Percentiles rank a stretch among this genome's conserved stretches.
Conservation (phyloP, 1,284 basidiomycete species). For the Ustilago tritici region DNA sequence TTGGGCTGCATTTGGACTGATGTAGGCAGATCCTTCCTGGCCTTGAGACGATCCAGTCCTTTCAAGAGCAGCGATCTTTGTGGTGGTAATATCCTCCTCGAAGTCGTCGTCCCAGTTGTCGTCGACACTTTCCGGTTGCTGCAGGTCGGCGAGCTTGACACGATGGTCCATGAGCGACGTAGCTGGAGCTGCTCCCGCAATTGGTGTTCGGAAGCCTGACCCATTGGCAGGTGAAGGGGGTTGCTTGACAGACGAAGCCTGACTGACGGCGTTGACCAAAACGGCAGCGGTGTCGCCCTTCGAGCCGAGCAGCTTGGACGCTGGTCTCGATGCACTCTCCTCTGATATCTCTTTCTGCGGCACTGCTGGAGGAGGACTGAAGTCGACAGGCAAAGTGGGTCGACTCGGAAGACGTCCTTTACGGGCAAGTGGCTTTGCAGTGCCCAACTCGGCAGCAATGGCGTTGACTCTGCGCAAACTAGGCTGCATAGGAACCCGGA, state of each 20-base stretch:
- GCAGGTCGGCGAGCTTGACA: constrained; percentile 71
- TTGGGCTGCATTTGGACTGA: not conserved
- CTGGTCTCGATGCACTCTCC: constrained; percentile 3
- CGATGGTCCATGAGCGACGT: constrained; percentile 55
- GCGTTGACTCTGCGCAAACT: constrained; percentile 48
- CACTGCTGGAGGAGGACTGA: constrained; percentile 33
- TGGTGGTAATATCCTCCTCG: constrained; percentile 88
- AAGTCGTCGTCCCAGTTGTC: constrained; percentile 99
- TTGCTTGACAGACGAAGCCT: constrained; percentile 15
- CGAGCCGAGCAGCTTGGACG: constrained; percentile 15
- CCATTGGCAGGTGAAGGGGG: constrained; percentile 26
- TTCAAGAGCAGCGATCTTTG: constrained; percentile 80
- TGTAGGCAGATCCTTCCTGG: constrained; percentile 4
- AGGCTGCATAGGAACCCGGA: constrained; percentile 41
- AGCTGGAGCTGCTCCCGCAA: constrained; percentile 52
- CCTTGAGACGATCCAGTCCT: constrained; percentile 22
- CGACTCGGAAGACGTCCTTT: constrained; percentile 26
- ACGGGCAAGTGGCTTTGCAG: constrained; percentile 40
- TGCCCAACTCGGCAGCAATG: constrained; percentile 41
- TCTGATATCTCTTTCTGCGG: constrained; percentile 9
- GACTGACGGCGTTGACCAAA: not conserved
- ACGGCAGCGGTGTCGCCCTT: not conserved
- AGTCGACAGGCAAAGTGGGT: constrained; percentile 47
- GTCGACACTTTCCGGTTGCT: constrained; percentile 75
- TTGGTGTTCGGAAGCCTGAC: constrained; percentile 31